These are phyloP conservation scores for Neophaeococcomyces aloes DNA, from an alignment of 2,329 filamentous ascomycete species.

Conservation along the genomic window DNA sequence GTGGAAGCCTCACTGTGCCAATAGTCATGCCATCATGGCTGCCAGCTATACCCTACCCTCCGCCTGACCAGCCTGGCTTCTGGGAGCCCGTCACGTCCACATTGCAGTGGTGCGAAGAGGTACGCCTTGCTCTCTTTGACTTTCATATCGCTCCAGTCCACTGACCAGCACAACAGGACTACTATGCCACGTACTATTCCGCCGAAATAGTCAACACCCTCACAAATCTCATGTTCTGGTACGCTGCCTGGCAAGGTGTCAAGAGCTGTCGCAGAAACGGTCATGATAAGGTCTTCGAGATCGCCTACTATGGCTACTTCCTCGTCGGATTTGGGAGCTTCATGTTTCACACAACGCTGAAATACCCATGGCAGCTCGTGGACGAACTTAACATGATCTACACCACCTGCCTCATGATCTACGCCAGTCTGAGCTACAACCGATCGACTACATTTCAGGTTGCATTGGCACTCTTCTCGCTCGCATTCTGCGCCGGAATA, in stretches of 20 bases:
- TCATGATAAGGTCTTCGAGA: constrained; percentile 65
- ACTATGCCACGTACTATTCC: constrained; percentile 62
- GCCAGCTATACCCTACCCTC: constrained; percentile 40
- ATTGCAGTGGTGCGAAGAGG: constrained; percentile 73
- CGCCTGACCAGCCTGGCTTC: constrained; percentile 44
- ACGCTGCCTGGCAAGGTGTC: constrained; percentile 64
- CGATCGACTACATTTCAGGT: constrained; percentile 42
- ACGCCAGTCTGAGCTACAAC: constrained; percentile 63
- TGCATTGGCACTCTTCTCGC: constrained; percentile 47
- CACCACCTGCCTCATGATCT: constrained; percentile 49
- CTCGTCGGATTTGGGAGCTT: constrained; percentile 53
- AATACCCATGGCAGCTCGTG: constrained; percentile 59
- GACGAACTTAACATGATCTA: constrained; percentile 53
- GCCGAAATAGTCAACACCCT: constrained; percentile 71
- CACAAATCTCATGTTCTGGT: constrained; percentile 75
- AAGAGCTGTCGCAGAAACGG: constrained; percentile 59
- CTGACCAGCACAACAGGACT: constrained; percentile 44
- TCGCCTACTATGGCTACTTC: constrained; percentile 54
- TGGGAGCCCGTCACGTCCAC: constrained; percentile 64
- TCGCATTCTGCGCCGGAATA: constrained; percentile 54
- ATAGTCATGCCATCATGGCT: constrained; percentile 28
- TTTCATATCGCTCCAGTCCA: no score
- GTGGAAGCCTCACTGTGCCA: constrained; percentile 1
- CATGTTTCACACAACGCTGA: constrained; percentile 53
- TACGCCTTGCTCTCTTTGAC: constrained; percentile 30